A percentile compares a stretch with the other conserved stretches of the same genome.
Conservation (phyloP, 2,329 filamentous ascomycete species). For the Plectosphaerella sp. region DNA sequence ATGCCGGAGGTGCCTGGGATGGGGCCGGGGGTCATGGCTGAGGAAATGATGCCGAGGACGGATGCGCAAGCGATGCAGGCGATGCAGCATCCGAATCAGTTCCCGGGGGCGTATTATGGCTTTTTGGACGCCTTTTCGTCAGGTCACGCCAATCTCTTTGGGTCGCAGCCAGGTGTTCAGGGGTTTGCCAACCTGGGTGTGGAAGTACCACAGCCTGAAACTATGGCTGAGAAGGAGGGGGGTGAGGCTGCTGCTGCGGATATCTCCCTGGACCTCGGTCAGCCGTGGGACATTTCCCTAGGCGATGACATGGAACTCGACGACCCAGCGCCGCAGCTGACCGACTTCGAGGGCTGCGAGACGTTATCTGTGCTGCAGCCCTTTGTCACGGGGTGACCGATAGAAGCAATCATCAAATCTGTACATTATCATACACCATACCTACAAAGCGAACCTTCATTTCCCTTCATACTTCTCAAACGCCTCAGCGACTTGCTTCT, state of each 20-base stretch:
- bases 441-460: too few species aligned
- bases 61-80: not conserved
- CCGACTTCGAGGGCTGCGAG: not conserved
- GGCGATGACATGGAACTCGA: not conserved
- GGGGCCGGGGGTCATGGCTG: not conserved
- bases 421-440: too few species aligned
- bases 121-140: not conserved
- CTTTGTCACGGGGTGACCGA: not conserved
- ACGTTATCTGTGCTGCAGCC: not conserved
- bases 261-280: not conserved
- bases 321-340: not conserved
- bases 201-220: not conserved
- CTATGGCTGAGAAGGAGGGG: not conserved
- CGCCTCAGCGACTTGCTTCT: constrained; percentile 22
- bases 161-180: not conserved
- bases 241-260: not conserved
- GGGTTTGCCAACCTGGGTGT: not conserved
- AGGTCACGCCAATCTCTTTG: not conserved
- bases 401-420: too few species aligned
- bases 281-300: not conserved
- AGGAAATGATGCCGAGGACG: not conserved
- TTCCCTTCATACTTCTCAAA: too few species aligned
- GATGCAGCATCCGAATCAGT: not conserved
- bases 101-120: not conserved
- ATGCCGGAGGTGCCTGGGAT: not conserved